These are phyloP conservation scores for Lactarius hatsudake DNA, from an alignment of 768 basidiomycete genomes.

Conservation along the genomic window DNA sequence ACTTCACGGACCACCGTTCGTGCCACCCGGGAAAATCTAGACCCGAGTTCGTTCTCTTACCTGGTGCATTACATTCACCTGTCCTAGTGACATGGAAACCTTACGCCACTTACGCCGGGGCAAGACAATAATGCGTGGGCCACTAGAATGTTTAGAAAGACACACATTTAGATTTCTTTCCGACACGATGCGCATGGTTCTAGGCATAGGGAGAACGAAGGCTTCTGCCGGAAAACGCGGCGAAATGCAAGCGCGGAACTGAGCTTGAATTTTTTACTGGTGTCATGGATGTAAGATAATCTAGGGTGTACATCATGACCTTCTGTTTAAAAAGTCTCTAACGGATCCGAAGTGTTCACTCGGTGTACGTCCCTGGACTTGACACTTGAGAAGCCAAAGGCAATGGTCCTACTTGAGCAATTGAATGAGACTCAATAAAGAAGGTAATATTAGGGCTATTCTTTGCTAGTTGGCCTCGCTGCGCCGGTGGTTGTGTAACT, in stretches of 20 bases:
- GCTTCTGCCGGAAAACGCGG: slow-evolving; percentile 1
- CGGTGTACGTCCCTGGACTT: neutral
- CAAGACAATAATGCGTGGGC: neutral
- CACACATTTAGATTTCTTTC: neutral
- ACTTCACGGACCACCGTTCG: neutral
- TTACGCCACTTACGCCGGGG: neutral
- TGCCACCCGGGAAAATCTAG: neutral
- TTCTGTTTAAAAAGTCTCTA: neutral
- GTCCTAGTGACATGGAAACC: neutral
- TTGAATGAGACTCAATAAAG: neutral
- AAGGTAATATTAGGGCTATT: neutral
- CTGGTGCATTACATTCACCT: neutral
- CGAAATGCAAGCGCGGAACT: neutral
- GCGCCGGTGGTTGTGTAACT: neutral
- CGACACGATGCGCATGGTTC: neutral
- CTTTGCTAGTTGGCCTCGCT: neutral
- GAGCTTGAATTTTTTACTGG: neutral
- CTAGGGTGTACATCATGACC: neutral
- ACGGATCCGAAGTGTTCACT: neutral
- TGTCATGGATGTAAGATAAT: neutral
- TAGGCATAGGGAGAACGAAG: neutral
- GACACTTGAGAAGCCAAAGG: neutral
- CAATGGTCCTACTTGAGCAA: neutral
- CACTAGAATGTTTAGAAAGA: neutral
- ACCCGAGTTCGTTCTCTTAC: neutral